phyloP scores from a whole-genome alignment of 495 filamentous ascomycete species.

The Tuber umbilicatum region DNA sequence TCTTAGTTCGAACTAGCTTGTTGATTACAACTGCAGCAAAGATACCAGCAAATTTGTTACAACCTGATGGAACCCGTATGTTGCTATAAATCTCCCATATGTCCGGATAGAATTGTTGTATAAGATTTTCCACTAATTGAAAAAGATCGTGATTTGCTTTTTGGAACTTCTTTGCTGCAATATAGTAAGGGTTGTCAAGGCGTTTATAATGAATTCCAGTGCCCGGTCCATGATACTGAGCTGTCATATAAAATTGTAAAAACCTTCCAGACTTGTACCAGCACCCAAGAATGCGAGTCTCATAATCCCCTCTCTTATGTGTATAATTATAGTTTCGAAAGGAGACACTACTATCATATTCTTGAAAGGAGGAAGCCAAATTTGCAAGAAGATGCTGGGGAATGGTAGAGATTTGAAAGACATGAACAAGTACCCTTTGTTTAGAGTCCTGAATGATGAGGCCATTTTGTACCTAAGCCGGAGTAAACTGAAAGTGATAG shows the following conservation, averaged over 20 bases:
- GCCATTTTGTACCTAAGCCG: background rate
- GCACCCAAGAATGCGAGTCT: background rate
- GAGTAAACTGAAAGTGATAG: background rate
- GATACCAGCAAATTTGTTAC: background rate
- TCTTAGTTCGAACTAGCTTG: background rate
- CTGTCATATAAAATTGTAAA: constrained; percentile 5
- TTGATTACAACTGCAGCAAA: constrained; percentile 7
- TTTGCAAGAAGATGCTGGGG: no score
- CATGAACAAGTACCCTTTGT: background rate
- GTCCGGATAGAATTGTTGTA: background rate
- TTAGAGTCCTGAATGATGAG: background rate
- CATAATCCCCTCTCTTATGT: background rate
- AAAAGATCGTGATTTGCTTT: background rate
- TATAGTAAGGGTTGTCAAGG: background rate
- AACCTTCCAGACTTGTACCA: constrained; percentile 5
- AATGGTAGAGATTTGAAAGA: background rate
- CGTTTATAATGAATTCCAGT: background rate
- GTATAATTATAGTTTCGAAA: background rate
- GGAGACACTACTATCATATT: background rate
- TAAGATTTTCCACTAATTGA: background rate
- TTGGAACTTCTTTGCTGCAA: background rate
- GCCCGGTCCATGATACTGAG: background rate
- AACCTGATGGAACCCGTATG: background rate
- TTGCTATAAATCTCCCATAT: background rate
- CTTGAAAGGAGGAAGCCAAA: background rate